phyloP scores from a whole-genome alignment of 2,329 filamentous ascomycete genomes.

The Fonsecaea nubica region DNA sequence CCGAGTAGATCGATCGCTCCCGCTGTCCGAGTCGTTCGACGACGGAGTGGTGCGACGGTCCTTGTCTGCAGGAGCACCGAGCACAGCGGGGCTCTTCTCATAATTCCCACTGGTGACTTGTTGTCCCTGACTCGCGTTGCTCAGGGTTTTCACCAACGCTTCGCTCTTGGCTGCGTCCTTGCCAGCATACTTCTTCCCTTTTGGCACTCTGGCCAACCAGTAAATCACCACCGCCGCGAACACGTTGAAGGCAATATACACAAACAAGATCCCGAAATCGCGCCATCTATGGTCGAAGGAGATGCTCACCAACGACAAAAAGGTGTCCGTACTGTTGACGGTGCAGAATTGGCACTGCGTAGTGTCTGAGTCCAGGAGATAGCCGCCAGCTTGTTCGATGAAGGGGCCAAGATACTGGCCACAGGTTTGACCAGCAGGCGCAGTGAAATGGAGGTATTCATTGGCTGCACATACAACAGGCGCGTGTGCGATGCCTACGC shows the following conservation, averaged over 20 bases:
- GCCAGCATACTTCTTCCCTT: conserved; percentile 47
- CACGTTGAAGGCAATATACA: conserved; percentile 60
- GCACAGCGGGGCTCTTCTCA: conserved; percentile 10
- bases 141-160: conserved; percentile 22
- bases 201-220: conserved; percentile 62
- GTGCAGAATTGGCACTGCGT: conserved; percentile 60
- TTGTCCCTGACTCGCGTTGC: conserved; percentile 9
- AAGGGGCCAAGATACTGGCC: conserved; percentile 63
- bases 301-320: conserved; percentile 58
- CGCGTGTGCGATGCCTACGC: conserved; percentile 71
- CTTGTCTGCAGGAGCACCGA: not conserved
- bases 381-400: conserved; percentile 56
- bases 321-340: conserved; percentile 52
- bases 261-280: conserved; percentile 63
- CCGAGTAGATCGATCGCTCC: not conserved
- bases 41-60: conserved; percentile 1
- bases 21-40: not conserved
- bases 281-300: conserved; percentile 57
- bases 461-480: conserved; percentile 69
- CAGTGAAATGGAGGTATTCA: conserved; percentile 71
- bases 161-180: conserved; percentile 48
- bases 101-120: not conserved
- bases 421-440: conserved; percentile 65
- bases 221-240: conserved; percentile 58
- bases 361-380: conserved; percentile 58